A percentile compares a stretch with the other conserved stretches of the same genome.
These are phyloP conservation scores for Pythium dissotocum DNA, from an alignment of 352 stramenopile genomes.

Conservation along the genomic window DNA sequence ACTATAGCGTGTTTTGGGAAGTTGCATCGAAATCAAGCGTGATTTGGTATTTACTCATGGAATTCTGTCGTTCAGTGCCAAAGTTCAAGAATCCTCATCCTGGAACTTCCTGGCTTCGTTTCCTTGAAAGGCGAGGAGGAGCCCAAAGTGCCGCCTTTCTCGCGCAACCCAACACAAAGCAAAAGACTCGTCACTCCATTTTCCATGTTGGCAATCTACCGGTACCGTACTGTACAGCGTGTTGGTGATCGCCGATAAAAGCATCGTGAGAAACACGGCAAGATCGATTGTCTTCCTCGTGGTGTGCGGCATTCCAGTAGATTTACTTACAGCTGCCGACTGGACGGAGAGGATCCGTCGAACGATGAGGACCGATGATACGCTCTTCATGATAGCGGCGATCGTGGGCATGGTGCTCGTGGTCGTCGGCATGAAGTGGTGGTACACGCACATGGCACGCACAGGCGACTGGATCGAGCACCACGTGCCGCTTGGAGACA, in stretches of 20 bases:
- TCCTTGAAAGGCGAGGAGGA: background rate
- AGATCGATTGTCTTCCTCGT: too few relatives aligned
- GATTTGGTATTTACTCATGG: too few relatives aligned
- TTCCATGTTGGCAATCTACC: background rate
- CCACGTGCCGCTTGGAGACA: slow-evolving; percentile 15
- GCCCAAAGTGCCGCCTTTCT: background rate
- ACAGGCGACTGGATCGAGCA: slow-evolving; percentile 14
- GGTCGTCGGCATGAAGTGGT: background rate
- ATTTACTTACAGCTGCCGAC: too few relatives aligned
- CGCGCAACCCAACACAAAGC: background rate
- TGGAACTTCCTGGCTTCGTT: background rate
- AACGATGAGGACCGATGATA: background rate
- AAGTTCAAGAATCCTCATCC: background rate
- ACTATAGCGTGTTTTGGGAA: too few relatives aligned
- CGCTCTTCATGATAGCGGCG: background rate
- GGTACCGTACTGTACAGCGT: background rate
- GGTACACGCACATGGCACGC: background rate
- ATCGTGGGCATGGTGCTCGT: background rate
- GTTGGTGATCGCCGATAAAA: background rate
- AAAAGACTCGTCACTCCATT: background rate
- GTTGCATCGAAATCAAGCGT: too few relatives aligned
- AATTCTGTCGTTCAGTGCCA: too few relatives aligned
- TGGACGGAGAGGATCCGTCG: too few relatives aligned
- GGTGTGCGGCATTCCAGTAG: too few relatives aligned
- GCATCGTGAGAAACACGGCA: too few relatives aligned